Conservation (phyloP, 164 flowering plant species). For the Cinnamomum chago region DNA sequence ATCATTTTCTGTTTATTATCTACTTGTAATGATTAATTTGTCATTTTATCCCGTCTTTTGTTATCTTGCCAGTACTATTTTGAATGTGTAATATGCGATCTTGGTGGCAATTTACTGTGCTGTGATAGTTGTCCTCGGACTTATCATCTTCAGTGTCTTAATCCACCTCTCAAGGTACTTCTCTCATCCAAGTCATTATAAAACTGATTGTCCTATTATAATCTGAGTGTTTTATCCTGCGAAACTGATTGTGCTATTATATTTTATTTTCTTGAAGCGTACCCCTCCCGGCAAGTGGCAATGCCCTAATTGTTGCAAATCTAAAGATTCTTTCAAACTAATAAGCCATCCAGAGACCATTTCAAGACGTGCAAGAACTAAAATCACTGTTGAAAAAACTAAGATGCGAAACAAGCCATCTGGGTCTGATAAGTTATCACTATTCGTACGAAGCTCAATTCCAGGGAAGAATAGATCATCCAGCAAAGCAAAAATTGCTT, state of each 20-base stretch:
- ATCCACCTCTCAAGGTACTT: slow-evolving; percentile 92
- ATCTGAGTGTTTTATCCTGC: background rate
- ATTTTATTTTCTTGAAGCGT: slow-evolving; percentile 41
- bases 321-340: slow-evolving; percentile 39
- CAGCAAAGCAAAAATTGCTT: slow-evolving; percentile 42
- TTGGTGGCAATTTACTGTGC: slow-evolving; percentile 93
- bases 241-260: background rate
- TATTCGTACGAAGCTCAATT: slow-evolving; percentile 33
- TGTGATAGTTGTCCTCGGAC: slow-evolving; percentile 93
- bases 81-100: slow-evolving; percentile 94
- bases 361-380: slow-evolving; percentile 64
- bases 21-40: slow-evolving; percentile 1
- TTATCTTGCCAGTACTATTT: slow-evolving; percentile 65
- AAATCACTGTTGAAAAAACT: slow-evolving; percentile 32
- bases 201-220: background rate
- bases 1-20: background rate
- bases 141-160: slow-evolving; percentile 93
- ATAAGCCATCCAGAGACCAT: slow-evolving; percentile 34
- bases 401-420: slow-evolving; percentile 36
- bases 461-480: slow-evolving; percentile 52
- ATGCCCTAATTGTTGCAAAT: slow-evolving; percentile 66
- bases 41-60: background rate
- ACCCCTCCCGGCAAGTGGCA: slow-evolving; percentile 88
- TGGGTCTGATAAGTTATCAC: slow-evolving; percentile 37
- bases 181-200: background rate